These are phyloP conservation scores for Dalechampia spathulata DNA, from an alignment of 441 rosid species.

Conservation along the genomic window DNA sequence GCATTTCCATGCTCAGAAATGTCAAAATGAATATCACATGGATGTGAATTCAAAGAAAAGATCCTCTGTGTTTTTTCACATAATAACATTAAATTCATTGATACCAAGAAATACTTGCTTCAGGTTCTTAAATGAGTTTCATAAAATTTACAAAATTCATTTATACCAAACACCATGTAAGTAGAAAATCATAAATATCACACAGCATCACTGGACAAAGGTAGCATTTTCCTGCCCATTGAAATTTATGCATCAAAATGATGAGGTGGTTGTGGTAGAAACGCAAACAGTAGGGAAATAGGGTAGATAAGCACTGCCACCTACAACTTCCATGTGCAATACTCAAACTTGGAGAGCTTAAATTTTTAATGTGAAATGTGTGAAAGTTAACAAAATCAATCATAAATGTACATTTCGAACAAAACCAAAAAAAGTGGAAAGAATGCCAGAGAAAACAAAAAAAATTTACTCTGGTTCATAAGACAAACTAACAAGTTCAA, in stretches of 20 bases:
- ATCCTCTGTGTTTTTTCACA: too few relatives aligned
- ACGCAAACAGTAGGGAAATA: too few relatives aligned
- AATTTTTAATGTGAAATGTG: not conserved
- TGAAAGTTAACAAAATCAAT: not conserved
- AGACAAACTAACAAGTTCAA: not conserved
- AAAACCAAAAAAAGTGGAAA: too few relatives aligned
- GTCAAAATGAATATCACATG: not conserved
- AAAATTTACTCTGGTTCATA: not conserved
- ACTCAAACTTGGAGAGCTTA: not conserved
- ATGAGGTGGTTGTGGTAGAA: too few relatives aligned
- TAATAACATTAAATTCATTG: too few relatives aligned
- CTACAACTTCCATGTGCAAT: not conserved
- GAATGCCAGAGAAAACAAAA: too few relatives aligned
- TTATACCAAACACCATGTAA: too few relatives aligned
- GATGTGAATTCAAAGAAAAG: not conserved
- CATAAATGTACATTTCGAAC: not conserved
- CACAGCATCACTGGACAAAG: not conserved
- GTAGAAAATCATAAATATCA: not conserved
- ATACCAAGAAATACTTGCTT: too few relatives aligned
- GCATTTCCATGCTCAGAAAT: constrained; percentile 19
- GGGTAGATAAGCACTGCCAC: not conserved
- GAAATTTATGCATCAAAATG: too few relatives aligned
- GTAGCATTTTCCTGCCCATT: not conserved
- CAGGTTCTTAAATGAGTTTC: too few relatives aligned
- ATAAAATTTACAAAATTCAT: too few relatives aligned